Percentiles rank a stretch among this genome's conserved stretches.
These are phyloP conservation scores for Ambrosiella cleistominuta DNA, from an alignment of 2,329 filamentous ascomycete species.

Conservation along the genomic window DNA sequence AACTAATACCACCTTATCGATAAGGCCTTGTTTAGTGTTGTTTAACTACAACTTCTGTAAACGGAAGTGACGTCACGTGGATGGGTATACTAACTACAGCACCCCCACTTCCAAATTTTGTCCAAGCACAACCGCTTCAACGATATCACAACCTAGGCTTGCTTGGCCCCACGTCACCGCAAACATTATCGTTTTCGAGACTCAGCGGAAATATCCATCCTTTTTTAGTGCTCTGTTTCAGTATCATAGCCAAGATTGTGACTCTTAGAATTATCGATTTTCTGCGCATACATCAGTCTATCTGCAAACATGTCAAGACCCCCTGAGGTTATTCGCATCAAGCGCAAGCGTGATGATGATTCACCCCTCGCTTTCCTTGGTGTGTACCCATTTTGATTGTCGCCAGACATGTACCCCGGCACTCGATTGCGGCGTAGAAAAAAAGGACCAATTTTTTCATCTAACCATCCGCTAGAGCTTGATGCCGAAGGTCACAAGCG, in stretches of 20 bases:
- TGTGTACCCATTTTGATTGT: slow-evolving; percentile 16
- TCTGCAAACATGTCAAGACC: slow-evolving; percentile 32
- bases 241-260: not conserved
- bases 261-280: too few species aligned
- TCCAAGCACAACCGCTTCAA: not conserved
- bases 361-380: slow-evolving; percentile 38
- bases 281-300: too few species aligned
- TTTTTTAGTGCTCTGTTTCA: not conserved
- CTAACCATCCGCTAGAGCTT: slow-evolving; percentile 24
- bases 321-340: slow-evolving; percentile 41
- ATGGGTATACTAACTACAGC: not conserved
- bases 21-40: not conserved
- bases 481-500: slow-evolving; percentile 34
- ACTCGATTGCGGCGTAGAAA: too few species aligned
- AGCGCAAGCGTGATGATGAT: slow-evolving; percentile 40
- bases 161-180: not conserved
- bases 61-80: slow-evolving; percentile 4
- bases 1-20: not conserved
- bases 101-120: not conserved
- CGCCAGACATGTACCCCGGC: too few species aligned
- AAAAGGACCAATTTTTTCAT: not conserved
- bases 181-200: not conserved
- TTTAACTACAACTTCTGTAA: not conserved
- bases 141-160: not conserved
- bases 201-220: not conserved